phyloP scores from a whole-genome alignment of 192 early-diverging fungal species.

The Oehlia diaphana region DNA sequence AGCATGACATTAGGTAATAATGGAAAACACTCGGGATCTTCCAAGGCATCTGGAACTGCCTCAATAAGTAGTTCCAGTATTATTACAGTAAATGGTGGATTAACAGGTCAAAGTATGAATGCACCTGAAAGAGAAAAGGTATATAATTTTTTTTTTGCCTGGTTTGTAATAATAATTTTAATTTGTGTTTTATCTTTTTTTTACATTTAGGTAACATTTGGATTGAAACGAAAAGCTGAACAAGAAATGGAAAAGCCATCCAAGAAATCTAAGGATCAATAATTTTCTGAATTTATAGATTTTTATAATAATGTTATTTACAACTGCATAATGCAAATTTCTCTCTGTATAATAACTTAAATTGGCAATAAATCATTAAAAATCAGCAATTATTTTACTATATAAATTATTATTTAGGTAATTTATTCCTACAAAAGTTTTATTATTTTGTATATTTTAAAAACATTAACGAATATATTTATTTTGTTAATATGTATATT shows the following conservation, averaged over 20 bases:
- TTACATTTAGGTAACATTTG: slow-evolving; percentile 36
- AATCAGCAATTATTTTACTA: too few species aligned
- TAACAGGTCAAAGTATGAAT: slow-evolving; percentile 44
- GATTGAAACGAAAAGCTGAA: slow-evolving; percentile 48
- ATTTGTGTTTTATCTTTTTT: not conserved
- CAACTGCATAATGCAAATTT: too few species aligned
- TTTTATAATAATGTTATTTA: too few species aligned
- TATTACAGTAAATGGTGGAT: slow-evolving; percentile 32
- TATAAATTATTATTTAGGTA: too few species aligned
- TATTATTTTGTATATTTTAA: too few species aligned
- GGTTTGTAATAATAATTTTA: not conserved
- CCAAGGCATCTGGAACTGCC: not conserved
- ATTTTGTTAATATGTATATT: too few species aligned
- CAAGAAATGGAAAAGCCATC: slow-evolving; percentile 29
- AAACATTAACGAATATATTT: too few species aligned
- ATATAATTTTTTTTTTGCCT: not conserved
- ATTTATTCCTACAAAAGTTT: too few species aligned
- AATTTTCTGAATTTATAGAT: not conserved
- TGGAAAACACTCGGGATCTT: slow-evolving; percentile 26
- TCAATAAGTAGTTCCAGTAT: slow-evolving; percentile 31
- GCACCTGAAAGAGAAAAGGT: slow-evolving; percentile 48
- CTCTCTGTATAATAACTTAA: too few species aligned
- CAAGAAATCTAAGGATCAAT: slow-evolving; percentile 25
- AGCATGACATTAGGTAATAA: slow-evolving; percentile 28
- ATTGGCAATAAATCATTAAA: too few species aligned